Conservation (phyloP, 352 stramenopile genomes). For the Phytopythium chamaehyphon region DNA sequence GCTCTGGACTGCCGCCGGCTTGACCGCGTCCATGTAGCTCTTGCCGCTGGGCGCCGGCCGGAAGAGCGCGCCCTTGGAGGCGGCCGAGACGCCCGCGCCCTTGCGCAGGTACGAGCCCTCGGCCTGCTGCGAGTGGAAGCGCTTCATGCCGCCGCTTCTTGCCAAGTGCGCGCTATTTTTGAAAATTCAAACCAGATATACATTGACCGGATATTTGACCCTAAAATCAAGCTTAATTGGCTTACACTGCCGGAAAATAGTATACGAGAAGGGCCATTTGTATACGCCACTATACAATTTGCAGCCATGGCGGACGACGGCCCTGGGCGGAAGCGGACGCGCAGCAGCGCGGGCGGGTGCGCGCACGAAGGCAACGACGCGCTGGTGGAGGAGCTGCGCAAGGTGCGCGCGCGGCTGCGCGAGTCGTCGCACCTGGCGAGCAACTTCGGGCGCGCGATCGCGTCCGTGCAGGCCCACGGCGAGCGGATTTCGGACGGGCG, state of each 20-base stretch:
- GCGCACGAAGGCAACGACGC: conserved; percentile 55
- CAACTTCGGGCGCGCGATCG: conserved; percentile 70
- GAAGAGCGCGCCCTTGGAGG: neutral
- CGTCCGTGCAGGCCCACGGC: conserved; percentile 53
- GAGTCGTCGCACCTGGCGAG: conserved; percentile 60
- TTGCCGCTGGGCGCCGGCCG: neutral
- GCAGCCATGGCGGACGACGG: neutral
- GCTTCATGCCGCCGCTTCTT: conserved; percentile 16
- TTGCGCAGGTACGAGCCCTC: conserved; percentile 24
- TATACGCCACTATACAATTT: neutral
- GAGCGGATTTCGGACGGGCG: conserved; percentile 35
- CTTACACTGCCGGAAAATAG: conserved; percentile 6
- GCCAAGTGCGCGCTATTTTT: conserved; percentile 1
- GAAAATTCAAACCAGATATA: conserved; percentile 28
- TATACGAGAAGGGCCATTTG: neutral
- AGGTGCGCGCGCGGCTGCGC: conserved; percentile 43
- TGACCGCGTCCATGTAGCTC: conserved; percentile 1
- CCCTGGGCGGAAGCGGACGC: conserved; percentile 32
- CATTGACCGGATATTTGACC: conserved; percentile 4
- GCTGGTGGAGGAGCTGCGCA: conserved; percentile 69
- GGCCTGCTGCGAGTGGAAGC: conserved; percentile 25
- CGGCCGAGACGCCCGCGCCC: neutral
- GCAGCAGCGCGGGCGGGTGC: conserved; percentile 42
- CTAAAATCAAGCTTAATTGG: no score
- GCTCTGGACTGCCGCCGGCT: conserved; percentile 17